These are phyloP conservation scores for Dothistroma pini DNA, from an alignment of 2,329 filamentous ascomycete genomes.

Conservation along the genomic window DNA sequence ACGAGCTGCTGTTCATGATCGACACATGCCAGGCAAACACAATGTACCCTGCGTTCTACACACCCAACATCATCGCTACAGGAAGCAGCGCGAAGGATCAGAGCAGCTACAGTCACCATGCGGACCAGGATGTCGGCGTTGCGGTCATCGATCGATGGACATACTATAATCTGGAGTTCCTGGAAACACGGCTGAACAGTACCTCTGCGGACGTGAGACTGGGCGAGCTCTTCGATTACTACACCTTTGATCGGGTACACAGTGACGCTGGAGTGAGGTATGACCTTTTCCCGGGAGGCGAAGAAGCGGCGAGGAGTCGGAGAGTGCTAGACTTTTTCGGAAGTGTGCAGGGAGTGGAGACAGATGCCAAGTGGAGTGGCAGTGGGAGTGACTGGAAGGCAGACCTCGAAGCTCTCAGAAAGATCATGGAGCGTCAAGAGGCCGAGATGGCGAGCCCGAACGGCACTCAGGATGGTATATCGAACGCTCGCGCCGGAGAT, in stretches of 20 bases:
- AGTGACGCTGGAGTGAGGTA: slow-evolving; percentile 88
- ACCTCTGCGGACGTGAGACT: slow-evolving; percentile 83
- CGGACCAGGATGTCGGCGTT: slow-evolving; percentile 95
- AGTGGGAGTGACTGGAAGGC: slow-evolving; percentile 9
- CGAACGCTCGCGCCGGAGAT: neutral
- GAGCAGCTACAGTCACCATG: slow-evolving; percentile 95
- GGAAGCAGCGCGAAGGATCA: slow-evolving; percentile 96
- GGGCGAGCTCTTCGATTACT: slow-evolving; percentile 93
- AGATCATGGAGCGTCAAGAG: slow-evolving; percentile 54
- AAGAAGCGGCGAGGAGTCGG: slow-evolving; percentile 69
- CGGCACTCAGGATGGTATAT: slow-evolving; percentile 1
- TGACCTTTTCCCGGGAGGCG: slow-evolving; percentile 88
- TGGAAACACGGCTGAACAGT: slow-evolving; percentile 84
- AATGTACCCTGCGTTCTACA: slow-evolving; percentile 98
- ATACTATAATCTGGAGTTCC: slow-evolving; percentile 96
- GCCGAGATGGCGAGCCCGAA: slow-evolving; percentile 14
- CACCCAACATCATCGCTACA: slow-evolving; percentile 95
- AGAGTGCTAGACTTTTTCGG: slow-evolving; percentile 97
- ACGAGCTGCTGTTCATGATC: slow-evolving; percentile 99
- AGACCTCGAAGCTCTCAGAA: slow-evolving; percentile 10
- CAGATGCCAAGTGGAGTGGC: slow-evolving; percentile 44
- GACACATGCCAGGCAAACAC: slow-evolving; percentile 99
- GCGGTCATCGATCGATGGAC: slow-evolving; percentile 98
- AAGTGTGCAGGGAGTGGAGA: slow-evolving; percentile 94
- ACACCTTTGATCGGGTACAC: slow-evolving; percentile 92